Percentiles rank a stretch among this genome's conserved stretches.
Evolutionary conservation across 768 basidiomycete species (phyloP).

Genomic region (Mycena epipterygia): DNA sequence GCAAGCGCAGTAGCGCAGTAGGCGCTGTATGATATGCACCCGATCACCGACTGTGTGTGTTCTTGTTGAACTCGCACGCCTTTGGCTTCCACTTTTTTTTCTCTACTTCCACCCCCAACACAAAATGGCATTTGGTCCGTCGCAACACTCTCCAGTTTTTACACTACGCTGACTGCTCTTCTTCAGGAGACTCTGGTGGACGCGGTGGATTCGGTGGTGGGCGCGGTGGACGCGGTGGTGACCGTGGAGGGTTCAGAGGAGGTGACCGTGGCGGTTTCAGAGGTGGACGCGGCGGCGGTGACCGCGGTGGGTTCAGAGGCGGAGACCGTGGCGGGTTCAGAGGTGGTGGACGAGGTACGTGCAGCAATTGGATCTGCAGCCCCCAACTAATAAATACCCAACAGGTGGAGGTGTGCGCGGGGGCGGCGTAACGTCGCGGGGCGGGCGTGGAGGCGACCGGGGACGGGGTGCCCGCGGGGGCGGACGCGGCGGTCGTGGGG

Average conservation of each 20-base stretch:
- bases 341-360: constrained; percentile 48
- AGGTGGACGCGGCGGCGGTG: constrained; percentile 51
- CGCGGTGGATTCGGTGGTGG: constrained; percentile 79
- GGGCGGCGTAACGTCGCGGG: constrained; percentile 56
- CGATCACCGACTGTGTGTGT: neutral
- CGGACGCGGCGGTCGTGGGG: constrained; percentile 76
- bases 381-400: neutral
- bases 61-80: constrained; percentile 31
- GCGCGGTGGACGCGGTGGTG: constrained; percentile 51
- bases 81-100: constrained; percentile 39
- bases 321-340: constrained; percentile 54
- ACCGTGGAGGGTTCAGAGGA: constrained; percentile 54
- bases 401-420: constrained; percentile 48
- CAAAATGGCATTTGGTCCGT: constrained; percentile 52
- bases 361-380: constrained; percentile 29
- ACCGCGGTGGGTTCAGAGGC: constrained; percentile 51
- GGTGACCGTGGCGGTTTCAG: constrained; percentile 55
- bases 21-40: too few relatives aligned
- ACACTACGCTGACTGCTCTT: neutral
- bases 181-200: constrained; percentile 68
- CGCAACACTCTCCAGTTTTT: neutral
- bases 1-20: constrained; percentile 1
- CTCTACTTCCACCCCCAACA: constrained; percentile 14
- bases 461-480: constrained; percentile 64
- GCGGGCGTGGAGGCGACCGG: constrained; percentile 59